phyloP scores from a whole-genome alignment of 352 stramenopile species.

The Globisporangium polare region DNA sequence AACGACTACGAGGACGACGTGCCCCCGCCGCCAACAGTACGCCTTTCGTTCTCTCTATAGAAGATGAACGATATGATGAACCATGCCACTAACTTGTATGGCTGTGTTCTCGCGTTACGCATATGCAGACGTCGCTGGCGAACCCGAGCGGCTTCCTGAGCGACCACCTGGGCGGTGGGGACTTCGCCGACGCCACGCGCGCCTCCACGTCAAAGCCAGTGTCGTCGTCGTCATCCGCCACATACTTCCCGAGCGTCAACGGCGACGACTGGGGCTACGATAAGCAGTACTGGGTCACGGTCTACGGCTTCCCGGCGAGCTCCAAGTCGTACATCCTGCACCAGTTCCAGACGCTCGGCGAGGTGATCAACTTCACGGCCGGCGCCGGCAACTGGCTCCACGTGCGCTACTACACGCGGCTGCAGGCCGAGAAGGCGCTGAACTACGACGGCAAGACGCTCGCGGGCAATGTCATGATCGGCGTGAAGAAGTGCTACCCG shows the following conservation, averaged over 20 bases:
- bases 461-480: slow-evolving; percentile 68
- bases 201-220: background rate
- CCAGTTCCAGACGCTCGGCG: slow-evolving; percentile 72
- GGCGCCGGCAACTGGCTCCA: slow-evolving; percentile 77
- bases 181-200: slow-evolving; percentile 17
- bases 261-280: slow-evolving; percentile 75
- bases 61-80: too few species aligned
- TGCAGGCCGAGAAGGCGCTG: slow-evolving; percentile 80
- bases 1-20: slow-evolving; percentile 48
- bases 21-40: slow-evolving; percentile 51
- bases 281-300: slow-evolving; percentile 82
- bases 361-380: slow-evolving; percentile 68
- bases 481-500: slow-evolving; percentile 76
- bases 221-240: slow-evolving; percentile 7
- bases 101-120: background rate
- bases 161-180: slow-evolving; percentile 27
- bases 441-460: slow-evolving; percentile 64
- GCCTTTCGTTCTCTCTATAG: background rate
- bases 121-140: slow-evolving; percentile 36
- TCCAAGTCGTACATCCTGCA: slow-evolving; percentile 63
- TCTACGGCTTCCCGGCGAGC: slow-evolving; percentile 71
- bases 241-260: slow-evolving; percentile 45
- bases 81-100: background rate
- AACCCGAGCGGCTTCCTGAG: slow-evolving; percentile 38
- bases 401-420: slow-evolving; percentile 69